These are phyloP conservation scores for Rhodotorula paludigena DNA, from an alignment of 768 basidiomycete genomes.

Conservation along the genomic window DNA sequence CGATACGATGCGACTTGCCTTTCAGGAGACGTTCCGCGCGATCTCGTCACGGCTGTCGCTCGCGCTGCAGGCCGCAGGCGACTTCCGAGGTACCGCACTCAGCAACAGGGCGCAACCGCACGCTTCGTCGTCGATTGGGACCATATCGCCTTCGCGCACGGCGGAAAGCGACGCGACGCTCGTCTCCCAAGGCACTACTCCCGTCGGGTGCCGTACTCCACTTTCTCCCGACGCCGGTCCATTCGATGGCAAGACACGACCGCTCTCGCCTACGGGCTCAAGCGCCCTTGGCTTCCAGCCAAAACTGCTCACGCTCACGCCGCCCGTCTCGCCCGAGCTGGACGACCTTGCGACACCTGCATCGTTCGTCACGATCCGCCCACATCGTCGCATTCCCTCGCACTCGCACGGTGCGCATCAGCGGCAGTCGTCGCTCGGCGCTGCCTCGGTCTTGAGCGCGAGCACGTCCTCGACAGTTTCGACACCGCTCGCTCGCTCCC, in stretches of 20 bases:
- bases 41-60: slow-evolving; percentile 18
- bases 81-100: not conserved
- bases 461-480: not conserved
- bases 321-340: slow-evolving; percentile 16
- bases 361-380: slow-evolving; percentile 20
- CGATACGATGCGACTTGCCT: slow-evolving; percentile 8
- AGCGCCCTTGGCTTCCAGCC: slow-evolving; percentile 4
- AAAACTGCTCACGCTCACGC: slow-evolving; percentile 15
- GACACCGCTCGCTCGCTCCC: not conserved
- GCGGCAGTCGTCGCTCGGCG: not conserved
- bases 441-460: not conserved
- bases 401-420: not conserved
- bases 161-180: not conserved
- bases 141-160: not conserved
- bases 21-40: slow-evolving; percentile 1
- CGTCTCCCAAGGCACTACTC: not conserved
- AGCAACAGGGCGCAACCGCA: not conserved
- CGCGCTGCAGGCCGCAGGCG: slow-evolving; percentile 2
- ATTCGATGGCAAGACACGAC: not conserved
- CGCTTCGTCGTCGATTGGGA: not conserved
- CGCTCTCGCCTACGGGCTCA: not conserved
- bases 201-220: not conserved
- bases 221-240: slow-evolving; percentile 6
- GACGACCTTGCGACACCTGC: not conserved
- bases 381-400: slow-evolving; percentile 9